phyloP scores from a whole-genome alignment of 352 stramenopile genomes.

The Thalassiosira livingstoniorum region DNA sequence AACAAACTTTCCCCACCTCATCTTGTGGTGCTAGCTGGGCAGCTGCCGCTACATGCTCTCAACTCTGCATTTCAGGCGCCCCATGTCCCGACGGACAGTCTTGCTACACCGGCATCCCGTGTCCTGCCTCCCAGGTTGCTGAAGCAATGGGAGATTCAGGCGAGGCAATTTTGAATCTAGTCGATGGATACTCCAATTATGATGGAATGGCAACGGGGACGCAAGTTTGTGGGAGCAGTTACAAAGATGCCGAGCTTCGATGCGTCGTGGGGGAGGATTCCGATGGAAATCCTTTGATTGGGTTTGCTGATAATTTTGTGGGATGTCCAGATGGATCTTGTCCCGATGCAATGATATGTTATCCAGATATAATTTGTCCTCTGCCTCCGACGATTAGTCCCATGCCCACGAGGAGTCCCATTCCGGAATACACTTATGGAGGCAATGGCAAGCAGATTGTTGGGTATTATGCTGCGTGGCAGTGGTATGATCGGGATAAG shows the following conservation, averaged over 20 bases:
- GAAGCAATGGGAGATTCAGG: constrained; percentile 31
- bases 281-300: background rate
- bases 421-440: background rate
- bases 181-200: background rate
- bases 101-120: constrained; percentile 31
- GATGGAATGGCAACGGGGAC: background rate
- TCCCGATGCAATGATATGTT: constrained; percentile 32
- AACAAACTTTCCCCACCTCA: constrained; percentile 37
- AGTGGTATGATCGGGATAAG: constrained; percentile 22
- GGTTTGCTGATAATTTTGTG: constrained; percentile 31
- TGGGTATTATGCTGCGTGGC: constrained; percentile 20
- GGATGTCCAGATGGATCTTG: constrained; percentile 15
- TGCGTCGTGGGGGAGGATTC: constrained; percentile 12
- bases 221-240: constrained; percentile 39
- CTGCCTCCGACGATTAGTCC: constrained; percentile 20
- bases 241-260: constrained; percentile 35
- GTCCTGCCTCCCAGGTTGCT: constrained; percentile 33
- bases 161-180: constrained; percentile 11
- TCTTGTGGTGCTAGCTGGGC: constrained; percentile 32
- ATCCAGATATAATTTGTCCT: constrained; percentile 36
- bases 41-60: constrained; percentile 8
- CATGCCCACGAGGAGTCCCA: background rate
- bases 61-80: constrained; percentile 22
- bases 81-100: constrained; percentile 26
- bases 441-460: constrained; percentile 7